A percentile compares a stretch with the other conserved stretches of the same genome.
Evolutionary conservation across 129 eudicot species (phyloP).

Genomic region (Silybum marianum): DNA sequence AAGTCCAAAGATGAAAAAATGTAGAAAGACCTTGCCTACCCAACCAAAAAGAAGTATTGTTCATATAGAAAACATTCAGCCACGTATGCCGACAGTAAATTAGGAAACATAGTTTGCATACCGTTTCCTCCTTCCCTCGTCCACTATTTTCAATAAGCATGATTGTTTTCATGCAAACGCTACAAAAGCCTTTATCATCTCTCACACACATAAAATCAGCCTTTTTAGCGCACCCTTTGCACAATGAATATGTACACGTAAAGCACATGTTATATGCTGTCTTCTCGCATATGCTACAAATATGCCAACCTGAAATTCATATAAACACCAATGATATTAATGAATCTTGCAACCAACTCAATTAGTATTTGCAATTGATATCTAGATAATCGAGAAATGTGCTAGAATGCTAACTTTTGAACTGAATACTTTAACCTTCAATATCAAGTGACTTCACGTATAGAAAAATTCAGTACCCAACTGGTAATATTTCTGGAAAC

Average conservation of each 20-base stretch:
- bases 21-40: conserved; percentile 9
- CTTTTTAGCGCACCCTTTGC: conserved; percentile 81
- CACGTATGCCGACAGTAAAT: conserved; percentile 3
- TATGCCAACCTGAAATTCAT: conserved; percentile 90
- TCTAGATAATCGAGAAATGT: not conserved
- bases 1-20: not conserved
- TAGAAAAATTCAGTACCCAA: conserved; percentile 1
- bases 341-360: conserved; percentile 5
- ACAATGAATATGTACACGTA: conserved; percentile 90
- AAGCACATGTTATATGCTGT: conserved; percentile 83
- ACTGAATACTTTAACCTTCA: not conserved
- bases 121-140: conserved; percentile 68
- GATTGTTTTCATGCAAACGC: conserved; percentile 78
- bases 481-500: not conserved
- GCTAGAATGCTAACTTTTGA: not conserved
- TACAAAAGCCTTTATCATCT: conserved; percentile 95
- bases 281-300: conserved; percentile 85
- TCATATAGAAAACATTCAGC: not conserved
- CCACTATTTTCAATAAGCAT: conserved; percentile 83
- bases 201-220: conserved; percentile 77
- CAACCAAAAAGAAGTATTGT: conserved; percentile 10
- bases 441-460: not conserved
- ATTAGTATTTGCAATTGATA: conserved; percentile 5
- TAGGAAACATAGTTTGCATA: conserved; percentile 31
- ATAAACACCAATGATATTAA: conserved; percentile 24